Percentiles rank a stretch among this genome's conserved stretches.
Conservation (phyloP, 2,329 filamentous ascomycete genomes). For the Metarhizium rileyi region DNA sequence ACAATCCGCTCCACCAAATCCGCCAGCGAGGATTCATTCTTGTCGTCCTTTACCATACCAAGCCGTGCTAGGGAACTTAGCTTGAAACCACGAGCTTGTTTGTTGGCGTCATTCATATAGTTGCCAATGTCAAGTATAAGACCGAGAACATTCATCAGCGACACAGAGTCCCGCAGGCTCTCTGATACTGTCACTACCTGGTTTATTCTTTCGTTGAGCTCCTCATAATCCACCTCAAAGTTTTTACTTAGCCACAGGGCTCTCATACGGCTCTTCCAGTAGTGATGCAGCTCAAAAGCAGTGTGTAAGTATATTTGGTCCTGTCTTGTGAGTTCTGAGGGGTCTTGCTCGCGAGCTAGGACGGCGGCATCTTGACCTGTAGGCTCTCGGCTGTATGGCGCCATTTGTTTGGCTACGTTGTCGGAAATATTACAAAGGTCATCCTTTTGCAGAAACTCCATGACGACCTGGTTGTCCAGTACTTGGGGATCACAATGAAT, state of each 20-base stretch:
- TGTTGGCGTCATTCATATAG: slow-evolving; percentile 99
- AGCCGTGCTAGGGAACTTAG: slow-evolving; percentile 85
- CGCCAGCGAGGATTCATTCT: slow-evolving; percentile 93
- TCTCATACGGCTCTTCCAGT: slow-evolving; percentile 97
- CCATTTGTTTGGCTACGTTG: slow-evolving; percentile 83
- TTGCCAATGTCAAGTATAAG: slow-evolving; percentile 97
- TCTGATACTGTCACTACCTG: slow-evolving; percentile 84
- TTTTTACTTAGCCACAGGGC: slow-evolving; percentile 76
- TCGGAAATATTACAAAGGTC: slow-evolving; percentile 89
- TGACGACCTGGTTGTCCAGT: slow-evolving; percentile 79
- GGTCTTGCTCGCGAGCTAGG: slow-evolving; percentile 75
- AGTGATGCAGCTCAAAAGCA: slow-evolving; percentile 89
- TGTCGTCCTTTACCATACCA: slow-evolving; percentile 98
- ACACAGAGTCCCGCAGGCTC: slow-evolving; percentile 80
- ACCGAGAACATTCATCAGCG: slow-evolving; percentile 90
- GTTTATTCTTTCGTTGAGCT: slow-evolving; percentile 75
- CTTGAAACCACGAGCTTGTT: slow-evolving; percentile 97
- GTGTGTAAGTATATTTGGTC: slow-evolving; percentile 94
- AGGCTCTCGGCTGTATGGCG: slow-evolving; percentile 94
- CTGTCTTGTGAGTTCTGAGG: slow-evolving; percentile 78
- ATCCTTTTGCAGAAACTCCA: slow-evolving; percentile 92
- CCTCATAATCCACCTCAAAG: slow-evolving; percentile 83
- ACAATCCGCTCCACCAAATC: slow-evolving; percentile 96
- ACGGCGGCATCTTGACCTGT: slow-evolving; percentile 75
- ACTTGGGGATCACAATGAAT: slow-evolving; percentile 90